phyloP scores from a whole-genome alignment of 2,329 filamentous ascomycete genomes.

The Alternaria conjuncta region DNA sequence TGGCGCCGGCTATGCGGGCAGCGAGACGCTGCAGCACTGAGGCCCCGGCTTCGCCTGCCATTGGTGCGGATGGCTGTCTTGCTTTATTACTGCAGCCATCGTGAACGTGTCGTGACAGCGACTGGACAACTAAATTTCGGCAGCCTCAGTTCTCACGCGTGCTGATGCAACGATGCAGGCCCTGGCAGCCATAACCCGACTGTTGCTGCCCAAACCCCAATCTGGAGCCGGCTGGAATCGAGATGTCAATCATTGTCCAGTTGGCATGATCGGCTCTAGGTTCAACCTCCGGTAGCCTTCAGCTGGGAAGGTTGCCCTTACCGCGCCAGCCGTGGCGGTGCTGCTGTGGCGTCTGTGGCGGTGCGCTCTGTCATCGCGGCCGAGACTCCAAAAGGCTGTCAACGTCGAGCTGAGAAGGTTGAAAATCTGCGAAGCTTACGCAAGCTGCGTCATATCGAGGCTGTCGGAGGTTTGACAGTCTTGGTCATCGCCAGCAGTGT shows the following conservation, averaged over 20 bases:
- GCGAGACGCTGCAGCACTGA: constrained; percentile 37
- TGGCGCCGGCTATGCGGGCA: constrained; percentile 40
- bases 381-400: background rate
- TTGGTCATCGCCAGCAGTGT: background rate
- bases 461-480: background rate
- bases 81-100: constrained; percentile 29
- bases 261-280: constrained; percentile 9
- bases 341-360: constrained; percentile 8
- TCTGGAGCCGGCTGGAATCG: background rate
- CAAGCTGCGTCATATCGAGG: constrained; percentile 1
- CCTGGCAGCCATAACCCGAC: constrained; percentile 21
- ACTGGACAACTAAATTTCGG: constrained; percentile 29
- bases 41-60: background rate
- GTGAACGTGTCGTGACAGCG: constrained; percentile 40
- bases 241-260: constrained; percentile 4
- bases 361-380: background rate
- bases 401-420: background rate
- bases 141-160: constrained; percentile 28
- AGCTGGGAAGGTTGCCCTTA: constrained; percentile 1
- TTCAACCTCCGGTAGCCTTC: background rate
- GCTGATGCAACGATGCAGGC: constrained; percentile 31
- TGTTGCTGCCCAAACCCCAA: constrained; percentile 33
- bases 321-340: constrained; percentile 9
- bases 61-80: constrained; percentile 7
- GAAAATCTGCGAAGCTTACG: background rate